These are phyloP conservation scores for Euphorbia lathyris DNA, from an alignment of 345 rosid species.

Conservation along the genomic window DNA sequence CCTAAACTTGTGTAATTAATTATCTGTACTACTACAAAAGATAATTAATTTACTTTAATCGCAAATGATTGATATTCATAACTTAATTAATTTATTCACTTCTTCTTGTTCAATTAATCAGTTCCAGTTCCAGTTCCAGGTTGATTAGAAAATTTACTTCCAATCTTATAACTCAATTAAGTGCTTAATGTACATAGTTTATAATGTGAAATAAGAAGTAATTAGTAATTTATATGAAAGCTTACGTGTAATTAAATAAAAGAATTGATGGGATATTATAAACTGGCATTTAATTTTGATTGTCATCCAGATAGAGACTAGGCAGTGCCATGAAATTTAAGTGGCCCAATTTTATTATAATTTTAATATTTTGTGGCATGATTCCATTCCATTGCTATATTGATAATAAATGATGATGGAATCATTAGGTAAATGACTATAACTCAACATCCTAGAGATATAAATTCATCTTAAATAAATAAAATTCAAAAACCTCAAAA, in stretches of 20 bases:
- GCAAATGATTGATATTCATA: too few relatives aligned
- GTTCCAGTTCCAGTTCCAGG: too few relatives aligned
- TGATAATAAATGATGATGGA: constrained; percentile 5
- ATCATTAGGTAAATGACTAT: background rate
- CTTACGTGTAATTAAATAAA: background rate
- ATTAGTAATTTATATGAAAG: background rate
- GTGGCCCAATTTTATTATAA: too few relatives aligned
- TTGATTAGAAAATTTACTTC: too few relatives aligned
- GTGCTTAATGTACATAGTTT: too few relatives aligned
- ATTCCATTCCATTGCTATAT: background rate
- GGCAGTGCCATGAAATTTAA: constrained; percentile 22
- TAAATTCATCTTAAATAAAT: background rate
- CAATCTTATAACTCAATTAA: too few relatives aligned
- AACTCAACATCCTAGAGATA: background rate
- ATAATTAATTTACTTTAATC: too few relatives aligned
- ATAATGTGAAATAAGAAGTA: too few relatives aligned
- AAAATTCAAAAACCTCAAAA: constrained; percentile 4
- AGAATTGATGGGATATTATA: constrained; percentile 16
- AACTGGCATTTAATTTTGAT: constrained; percentile 19
- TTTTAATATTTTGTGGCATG: background rate
- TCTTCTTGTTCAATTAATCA: too few relatives aligned
- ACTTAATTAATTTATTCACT: too few relatives aligned
- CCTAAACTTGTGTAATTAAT: too few relatives aligned
- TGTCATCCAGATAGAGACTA: constrained; percentile 37
- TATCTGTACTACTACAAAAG: too few relatives aligned